Base-by-base conservation (phyloP, 352 stramenopile genomes). In the Pythium dissotocum region DNA sequence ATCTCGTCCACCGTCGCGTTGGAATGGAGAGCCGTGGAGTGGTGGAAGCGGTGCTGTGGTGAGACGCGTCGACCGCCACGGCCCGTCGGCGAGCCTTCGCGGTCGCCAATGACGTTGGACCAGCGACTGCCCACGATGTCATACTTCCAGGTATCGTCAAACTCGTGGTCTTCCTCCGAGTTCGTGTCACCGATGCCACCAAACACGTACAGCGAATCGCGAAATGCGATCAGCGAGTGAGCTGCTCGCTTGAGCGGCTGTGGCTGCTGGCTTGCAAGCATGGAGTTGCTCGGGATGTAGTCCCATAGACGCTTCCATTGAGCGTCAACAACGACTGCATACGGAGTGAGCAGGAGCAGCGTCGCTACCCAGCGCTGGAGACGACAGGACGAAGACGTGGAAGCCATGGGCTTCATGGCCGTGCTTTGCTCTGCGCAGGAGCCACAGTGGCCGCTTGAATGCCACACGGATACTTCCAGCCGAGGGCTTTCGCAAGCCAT, bases 141-240 rank as follows among this genome's bases (percentile, higher is more conserved):
- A 24, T 59, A 72, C 18, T 70, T 67, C 85, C 85, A 93, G n/a
- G 85, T 90, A 62, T 93, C 85, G n/a, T 83, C 80, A 35, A 78
- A 87, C 65, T 93, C 85, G 61, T 82, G 54, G 54, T 88, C 80
- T 65, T 86, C 70, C 7, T 75, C 70, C 5, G 61, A 60, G 32
- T 63, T 61, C 8, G 40, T 75, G 36, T 71, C 24, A 30, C 78
- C 82, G 36, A 90, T 75, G 46, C 85, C 85, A 4, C 85, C 85
- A 61, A 82, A 90, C 33, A 90, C 58, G 63, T 89, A 91, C 35
- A 93, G 61, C 12, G 67, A 64, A 60, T 93, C 79, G 9, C 82
- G 52, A 54, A 83, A 80, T 4, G 62, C 53, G 13, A 80, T 57
- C 46, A 90, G 73, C 0, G 73, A 79, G 42, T 93, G 85, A 21